phyloP scores from a whole-genome alignment of 164 flowering plant species.

The Warburgia ugandensis region DNA sequence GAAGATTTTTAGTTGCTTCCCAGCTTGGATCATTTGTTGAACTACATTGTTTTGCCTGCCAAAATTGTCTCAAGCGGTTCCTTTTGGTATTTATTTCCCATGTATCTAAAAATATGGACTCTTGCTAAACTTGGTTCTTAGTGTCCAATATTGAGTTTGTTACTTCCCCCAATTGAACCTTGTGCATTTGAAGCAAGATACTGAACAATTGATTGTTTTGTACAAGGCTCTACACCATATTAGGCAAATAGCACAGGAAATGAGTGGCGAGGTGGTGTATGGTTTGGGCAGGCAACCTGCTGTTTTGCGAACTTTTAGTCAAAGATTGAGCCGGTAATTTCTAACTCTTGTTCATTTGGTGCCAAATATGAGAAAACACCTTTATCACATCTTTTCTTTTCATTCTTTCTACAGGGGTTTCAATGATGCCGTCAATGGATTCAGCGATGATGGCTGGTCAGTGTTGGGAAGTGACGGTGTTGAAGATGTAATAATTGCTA shows the following conservation, averaged over 20 bases:
- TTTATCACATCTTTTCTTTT: background rate
- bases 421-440: constrained; percentile 88
- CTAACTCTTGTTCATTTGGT: background rate
- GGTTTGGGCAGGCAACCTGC: constrained; percentile 94
- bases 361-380: background rate
- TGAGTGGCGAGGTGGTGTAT: constrained; percentile 81
- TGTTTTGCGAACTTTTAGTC: constrained; percentile 86
- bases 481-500: constrained; percentile 70
- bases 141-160: too few relatives aligned
- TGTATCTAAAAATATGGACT: too few relatives aligned
- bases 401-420: constrained; percentile 52
- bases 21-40: background rate
- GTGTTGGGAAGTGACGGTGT: constrained; percentile 59
- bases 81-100: too few relatives aligned
- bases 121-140: too few relatives aligned
- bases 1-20: too few relatives aligned
- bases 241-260: constrained; percentile 90
- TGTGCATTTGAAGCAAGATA: too few relatives aligned
- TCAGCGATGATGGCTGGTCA: constrained; percentile 92
- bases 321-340: constrained; percentile 75
- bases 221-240: constrained; percentile 74
- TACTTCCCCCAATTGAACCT: too few relatives aligned
- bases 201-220: background rate
- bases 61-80: too few relatives aligned
- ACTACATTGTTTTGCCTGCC: background rate